Evolutionary conservation across 225 moss, liverwort and hornwort genomes (phyloP), one percentile per base, ranked within the genome.

Genomic region (Polytrichum commune): DNA sequence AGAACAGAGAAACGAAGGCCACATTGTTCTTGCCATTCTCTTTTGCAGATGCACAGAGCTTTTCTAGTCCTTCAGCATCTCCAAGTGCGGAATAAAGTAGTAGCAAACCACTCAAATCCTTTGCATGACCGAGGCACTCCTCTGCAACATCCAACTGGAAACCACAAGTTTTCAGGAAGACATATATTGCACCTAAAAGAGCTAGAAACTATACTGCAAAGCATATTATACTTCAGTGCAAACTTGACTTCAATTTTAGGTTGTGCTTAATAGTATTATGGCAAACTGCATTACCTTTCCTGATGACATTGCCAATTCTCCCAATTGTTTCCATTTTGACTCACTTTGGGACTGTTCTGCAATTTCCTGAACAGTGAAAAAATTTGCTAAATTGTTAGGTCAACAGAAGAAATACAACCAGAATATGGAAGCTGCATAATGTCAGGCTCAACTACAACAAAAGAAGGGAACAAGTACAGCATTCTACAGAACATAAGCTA

Each of bases 1-100:
- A 79, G 70, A 96, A 93, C n/a, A 93, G 73, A 61, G 88, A 91
- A 57, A 96, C 80, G 65, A 96, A 96, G 29, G 92, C 90, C 64
- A 96, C 96, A 73, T 96, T 96, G 70, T 89, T 96, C 83, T 96
- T 96, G 54, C 93, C 96, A 69, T 88, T 88, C 77, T 91, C 89
- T 76, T 75, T 86, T 5, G 93, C 92, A 63, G 75, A 82, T n/a
- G 72, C 65, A 63, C 90, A 79, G 60, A 93, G 92, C 65, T 79
- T 86, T 77, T 82, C 85, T 78, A 97, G 78, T 68, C 93, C 93
- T 70, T 81, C 29, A 1, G 70, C 90, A 77, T 96, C 86, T 68
- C 96, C 96, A 13, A 93, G 80, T 60, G 93, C 90, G 16, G 93
- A 90, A 82, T 89, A 88, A 4, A 96, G 82, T 23, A 96, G 80